Conservation (phyloP, 2,329 filamentous ascomycete species). For the Ophiocordyceps robertsii region DNA sequence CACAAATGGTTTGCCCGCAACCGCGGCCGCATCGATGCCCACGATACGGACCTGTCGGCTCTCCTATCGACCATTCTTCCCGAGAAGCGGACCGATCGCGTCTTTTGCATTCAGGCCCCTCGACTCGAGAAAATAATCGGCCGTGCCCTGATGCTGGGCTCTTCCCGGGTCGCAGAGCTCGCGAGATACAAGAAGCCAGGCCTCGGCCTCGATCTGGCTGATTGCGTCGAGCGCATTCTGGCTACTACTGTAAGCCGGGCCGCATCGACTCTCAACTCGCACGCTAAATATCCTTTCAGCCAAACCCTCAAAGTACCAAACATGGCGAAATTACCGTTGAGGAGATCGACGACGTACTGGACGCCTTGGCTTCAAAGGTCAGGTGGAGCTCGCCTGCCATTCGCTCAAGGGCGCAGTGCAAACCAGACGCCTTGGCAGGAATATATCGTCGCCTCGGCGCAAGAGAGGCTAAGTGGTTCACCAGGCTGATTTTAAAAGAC, state of each 20-base stretch:
- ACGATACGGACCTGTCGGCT: slow-evolving; percentile 44
- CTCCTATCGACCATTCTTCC: slow-evolving; percentile 67
- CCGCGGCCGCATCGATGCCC: slow-evolving; percentile 39
- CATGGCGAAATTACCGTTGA: slow-evolving; percentile 46
- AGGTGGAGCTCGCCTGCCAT: slow-evolving; percentile 57
- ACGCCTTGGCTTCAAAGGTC: slow-evolving; percentile 52
- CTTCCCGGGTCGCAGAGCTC: slow-evolving; percentile 47
- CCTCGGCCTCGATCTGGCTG: slow-evolving; percentile 51
- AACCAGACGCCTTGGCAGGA: slow-evolving; percentile 32
- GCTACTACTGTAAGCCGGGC: slow-evolving; percentile 36
- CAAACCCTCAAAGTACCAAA: slow-evolving; percentile 21
- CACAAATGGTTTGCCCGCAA: slow-evolving; percentile 57
- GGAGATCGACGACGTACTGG: slow-evolving; percentile 55
- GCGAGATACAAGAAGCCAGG: slow-evolving; percentile 46
- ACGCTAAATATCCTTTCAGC: slow-evolving; percentile 18
- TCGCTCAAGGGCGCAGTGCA: slow-evolving; percentile 19
- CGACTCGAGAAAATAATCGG: slow-evolving; percentile 54
- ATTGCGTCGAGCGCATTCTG: slow-evolving; percentile 55
- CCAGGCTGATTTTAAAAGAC: slow-evolving; percentile 65
- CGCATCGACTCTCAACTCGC: not conserved
- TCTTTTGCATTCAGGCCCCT: slow-evolving; percentile 55
- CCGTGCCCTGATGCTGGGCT: slow-evolving; percentile 51
- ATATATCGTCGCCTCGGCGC: slow-evolving; percentile 50
- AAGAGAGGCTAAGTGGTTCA: slow-evolving; percentile 75
- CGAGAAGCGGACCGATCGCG: slow-evolving; percentile 61